Base-by-base conservation (phyloP, 2,329 filamentous ascomycete species). In the Scleromitrula shiraiana region DNA sequence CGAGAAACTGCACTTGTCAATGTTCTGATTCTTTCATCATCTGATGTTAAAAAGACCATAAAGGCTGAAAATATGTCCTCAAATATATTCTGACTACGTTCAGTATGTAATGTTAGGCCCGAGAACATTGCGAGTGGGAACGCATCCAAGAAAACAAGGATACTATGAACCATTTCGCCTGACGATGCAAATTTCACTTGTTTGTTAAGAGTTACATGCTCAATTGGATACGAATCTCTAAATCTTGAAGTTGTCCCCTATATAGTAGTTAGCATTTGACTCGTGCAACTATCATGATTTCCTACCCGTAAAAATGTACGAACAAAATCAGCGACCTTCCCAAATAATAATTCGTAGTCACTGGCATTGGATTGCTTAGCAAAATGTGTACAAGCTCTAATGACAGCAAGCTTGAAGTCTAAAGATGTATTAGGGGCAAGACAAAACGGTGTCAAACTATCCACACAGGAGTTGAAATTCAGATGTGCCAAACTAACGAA, bases 401-500 rank as follows among this genome's bases (percentile, higher is more conserved):
- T 72, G 22, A 78, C 70, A 7, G 80, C 77, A 38, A 82, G 70
- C 61, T 82, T 82, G 64, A 82, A 83, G 44, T 68, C 71, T 44
- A 71, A 66, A 7, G 81, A 79, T 1, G 80, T 69, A 46, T 69
- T 71, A n/a, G 73, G 64, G 29, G 74, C 69, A 39, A 83, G 70
- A 53, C 81, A 84, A 7, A 68, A 66, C 39, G 76, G 72, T 3
- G 75, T 69, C 12, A 85, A 69, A 19, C 70, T 72, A 36, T 78
- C 76, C 41, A 80, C 70, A 50, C 73, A 76, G 45, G 70, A 69
- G 41, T 82, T 77, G 46, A 80, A 73, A 58, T 77, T 79, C 29
- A 85, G 67, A 55, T 83, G 75, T 10, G 76, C 70, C 33, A 85
- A 66, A 61, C 77, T 80, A 48, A 85, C 79, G 60, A 85, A 82